Conservation (phyloP, 2,329 filamentous ascomycete genomes). For the Waltergamsia citrina region DNA sequence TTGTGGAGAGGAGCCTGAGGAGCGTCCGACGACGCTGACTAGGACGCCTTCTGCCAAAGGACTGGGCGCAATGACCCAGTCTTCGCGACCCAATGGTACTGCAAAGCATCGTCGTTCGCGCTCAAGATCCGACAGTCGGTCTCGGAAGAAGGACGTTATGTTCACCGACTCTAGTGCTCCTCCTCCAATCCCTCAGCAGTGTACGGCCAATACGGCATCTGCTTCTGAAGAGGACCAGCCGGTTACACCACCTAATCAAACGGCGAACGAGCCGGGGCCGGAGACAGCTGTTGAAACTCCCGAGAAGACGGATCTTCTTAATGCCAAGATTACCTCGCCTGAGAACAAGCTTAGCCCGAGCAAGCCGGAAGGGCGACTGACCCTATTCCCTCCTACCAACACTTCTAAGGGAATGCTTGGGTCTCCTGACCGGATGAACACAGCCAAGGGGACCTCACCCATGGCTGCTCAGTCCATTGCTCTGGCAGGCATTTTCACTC, state of each 20-base stretch:
- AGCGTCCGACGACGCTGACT: neutral
- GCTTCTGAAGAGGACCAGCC: too few relatives aligned
- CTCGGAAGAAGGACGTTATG: neutral
- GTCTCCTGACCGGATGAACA: too few relatives aligned
- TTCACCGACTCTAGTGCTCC: conserved; percentile 8
- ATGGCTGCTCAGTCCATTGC: too few relatives aligned
- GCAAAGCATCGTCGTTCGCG: neutral
- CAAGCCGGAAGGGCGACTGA: too few relatives aligned
- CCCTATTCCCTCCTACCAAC: neutral
- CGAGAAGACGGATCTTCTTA: too few relatives aligned
- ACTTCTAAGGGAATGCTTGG: too few relatives aligned
- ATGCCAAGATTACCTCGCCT: neutral
- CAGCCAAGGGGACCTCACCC: too few relatives aligned
- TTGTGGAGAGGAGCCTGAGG: too few relatives aligned
- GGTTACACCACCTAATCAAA: too few relatives aligned
- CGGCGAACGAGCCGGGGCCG: too few relatives aligned
- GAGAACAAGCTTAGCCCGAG: conserved; percentile 1
- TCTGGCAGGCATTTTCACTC: too few relatives aligned
- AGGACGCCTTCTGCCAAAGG: too few relatives aligned
- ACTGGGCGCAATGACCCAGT: neutral
- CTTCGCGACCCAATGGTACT: neutral
- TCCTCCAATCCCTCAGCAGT: conserved; percentile 4
- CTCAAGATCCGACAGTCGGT: neutral
- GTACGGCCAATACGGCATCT: neutral
- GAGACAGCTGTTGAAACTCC: neutral